Conservation (phyloP, 352 stramenopile species). For the Pythium sukuiense region DNA sequence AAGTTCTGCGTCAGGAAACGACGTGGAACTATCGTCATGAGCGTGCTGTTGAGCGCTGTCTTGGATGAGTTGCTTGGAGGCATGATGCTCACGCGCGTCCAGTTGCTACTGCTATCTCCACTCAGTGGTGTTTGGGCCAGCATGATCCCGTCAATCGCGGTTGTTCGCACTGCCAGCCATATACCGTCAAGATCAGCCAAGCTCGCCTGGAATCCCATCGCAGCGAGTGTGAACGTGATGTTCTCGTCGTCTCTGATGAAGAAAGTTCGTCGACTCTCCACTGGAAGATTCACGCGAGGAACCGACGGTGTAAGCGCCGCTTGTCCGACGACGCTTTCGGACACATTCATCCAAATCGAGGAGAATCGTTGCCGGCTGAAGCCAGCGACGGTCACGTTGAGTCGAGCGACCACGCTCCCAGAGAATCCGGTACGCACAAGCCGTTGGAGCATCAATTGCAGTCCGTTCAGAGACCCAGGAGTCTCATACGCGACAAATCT, state of each 20-base stretch:
- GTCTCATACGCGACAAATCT: slow-evolving; percentile 7
- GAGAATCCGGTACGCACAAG: slow-evolving; percentile 9
- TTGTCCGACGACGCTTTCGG: slow-evolving; percentile 8
- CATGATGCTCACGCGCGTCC: slow-evolving; percentile 10
- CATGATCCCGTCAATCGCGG: slow-evolving; percentile 12
- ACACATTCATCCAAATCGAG: slow-evolving; percentile 16
- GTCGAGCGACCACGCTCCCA: not conserved
- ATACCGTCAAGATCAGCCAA: slow-evolving; percentile 29
- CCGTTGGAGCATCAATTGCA: slow-evolving; percentile 12
- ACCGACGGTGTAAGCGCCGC: slow-evolving; percentile 9
- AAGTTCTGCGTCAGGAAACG: slow-evolving; percentile 44
- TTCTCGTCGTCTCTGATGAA: slow-evolving; percentile 43
- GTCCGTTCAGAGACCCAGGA: not conserved
- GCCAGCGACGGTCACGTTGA: slow-evolving; percentile 20
- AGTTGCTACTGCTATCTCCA: not conserved
- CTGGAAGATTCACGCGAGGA: not conserved
- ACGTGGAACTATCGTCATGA: slow-evolving; percentile 35
- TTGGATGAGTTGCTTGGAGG: not conserved
- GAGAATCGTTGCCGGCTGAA: slow-evolving; percentile 11
- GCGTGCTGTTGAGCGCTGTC: slow-evolving; percentile 23
- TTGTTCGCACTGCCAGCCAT: slow-evolving; percentile 1
- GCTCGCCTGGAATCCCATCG: slow-evolving; percentile 31
- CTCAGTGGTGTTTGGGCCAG: not conserved
- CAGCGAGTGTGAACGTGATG: slow-evolving; percentile 34
- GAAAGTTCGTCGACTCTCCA: slow-evolving; percentile 22